Evolutionary conservation across 129 eudicot genomes (phyloP), one percentile per base, ranked within the genome.

Genomic region (Artemisia tridentata): DNA sequence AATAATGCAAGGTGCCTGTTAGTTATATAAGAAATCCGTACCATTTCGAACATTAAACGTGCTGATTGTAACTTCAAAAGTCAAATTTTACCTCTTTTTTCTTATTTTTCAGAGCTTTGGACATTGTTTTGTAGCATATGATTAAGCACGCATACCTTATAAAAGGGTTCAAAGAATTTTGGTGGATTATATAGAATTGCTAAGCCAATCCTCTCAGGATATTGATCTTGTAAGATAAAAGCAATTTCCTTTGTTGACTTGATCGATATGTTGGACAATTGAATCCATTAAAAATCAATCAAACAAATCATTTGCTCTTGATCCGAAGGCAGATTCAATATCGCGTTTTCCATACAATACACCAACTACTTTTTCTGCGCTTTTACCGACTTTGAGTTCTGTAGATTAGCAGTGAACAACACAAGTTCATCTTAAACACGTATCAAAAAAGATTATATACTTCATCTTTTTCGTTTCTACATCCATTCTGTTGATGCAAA

Each of bases 291-390:
- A 90, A 90, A 80, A 23, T 95, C 99, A 20, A 95, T 85, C 69
- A 95, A 74, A 97, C 99, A 95, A 18, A 90, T 85, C 93, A 95
- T 88, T 75, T 90, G 96, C 79, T 90, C 97, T 79, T 95, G 95
- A 72, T 78, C 83, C 2, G 62, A 27, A 7, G 88, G 85, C 66
- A 90, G 83, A 84, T 88, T 85, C 50, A 84, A 6, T 75, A 95
- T 81, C 17, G 99, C 99, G 74, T 95, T 95, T 84, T 95, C 99
- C 96, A 95, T 84, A 84, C 97, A 88, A 67, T 95, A 95, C 47
- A 95, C 99, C 69, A 90, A 81, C 64, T 85, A 83, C 74, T 69
- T 95, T 7, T 90, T 85, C 73, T 90, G 97, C 9, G 80, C 80
- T 78, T 72, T 81, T 18, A 72, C 73, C 31, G 96, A 95, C 73